A percentile compares a stretch with the other conserved stretches of the same genome.
These are phyloP conservation scores for Daucus carota DNA, from an alignment of 129 eudicot species.

Conservation along the genomic window DNA sequence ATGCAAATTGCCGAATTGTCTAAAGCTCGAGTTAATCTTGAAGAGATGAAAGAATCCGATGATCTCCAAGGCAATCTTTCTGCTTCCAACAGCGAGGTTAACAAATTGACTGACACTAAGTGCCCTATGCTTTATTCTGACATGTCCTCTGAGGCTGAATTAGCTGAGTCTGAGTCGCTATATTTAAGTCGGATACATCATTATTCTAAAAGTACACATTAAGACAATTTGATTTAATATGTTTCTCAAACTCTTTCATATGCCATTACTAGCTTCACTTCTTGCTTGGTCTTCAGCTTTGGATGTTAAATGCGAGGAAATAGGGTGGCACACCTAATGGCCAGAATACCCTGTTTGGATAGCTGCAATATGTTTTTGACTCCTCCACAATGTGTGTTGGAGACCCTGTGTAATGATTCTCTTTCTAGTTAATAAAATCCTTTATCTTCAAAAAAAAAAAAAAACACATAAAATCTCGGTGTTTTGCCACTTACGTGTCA, in stretches of 20 bases:
- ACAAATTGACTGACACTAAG: constrained; percentile 28
- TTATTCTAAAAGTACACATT: constrained; percentile 98
- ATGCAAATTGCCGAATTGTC: constrained; percentile 13
- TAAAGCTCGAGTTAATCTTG: constrained; percentile 17
- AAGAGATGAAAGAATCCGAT: constrained; percentile 9
- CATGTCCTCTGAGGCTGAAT: constrained; percentile 53
- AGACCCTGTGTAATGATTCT: no score
- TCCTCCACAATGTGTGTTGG: no score
- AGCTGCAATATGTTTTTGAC: no score
- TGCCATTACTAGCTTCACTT: constrained; percentile 18
- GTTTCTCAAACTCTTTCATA: constrained; percentile 29
- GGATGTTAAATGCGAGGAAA: no score
- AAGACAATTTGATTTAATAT: constrained; percentile 41
- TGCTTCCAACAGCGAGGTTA: constrained; percentile 15
- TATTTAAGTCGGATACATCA: constrained; percentile 86
- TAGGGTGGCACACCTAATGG: no score
- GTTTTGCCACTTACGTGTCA: no score
- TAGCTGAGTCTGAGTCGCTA: constrained; percentile 65
- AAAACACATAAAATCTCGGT: no score
- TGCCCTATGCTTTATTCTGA: constrained; percentile 31
- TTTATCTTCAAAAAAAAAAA: no score
- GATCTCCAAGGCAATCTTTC: not conserved
- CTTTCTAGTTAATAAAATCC: no score
- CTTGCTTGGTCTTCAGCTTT: not conserved
- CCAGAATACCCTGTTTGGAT: no score